Evolutionary conservation across 345 rosid genomes (phyloP).

Genomic region (Eutrema yunnanense): DNA sequence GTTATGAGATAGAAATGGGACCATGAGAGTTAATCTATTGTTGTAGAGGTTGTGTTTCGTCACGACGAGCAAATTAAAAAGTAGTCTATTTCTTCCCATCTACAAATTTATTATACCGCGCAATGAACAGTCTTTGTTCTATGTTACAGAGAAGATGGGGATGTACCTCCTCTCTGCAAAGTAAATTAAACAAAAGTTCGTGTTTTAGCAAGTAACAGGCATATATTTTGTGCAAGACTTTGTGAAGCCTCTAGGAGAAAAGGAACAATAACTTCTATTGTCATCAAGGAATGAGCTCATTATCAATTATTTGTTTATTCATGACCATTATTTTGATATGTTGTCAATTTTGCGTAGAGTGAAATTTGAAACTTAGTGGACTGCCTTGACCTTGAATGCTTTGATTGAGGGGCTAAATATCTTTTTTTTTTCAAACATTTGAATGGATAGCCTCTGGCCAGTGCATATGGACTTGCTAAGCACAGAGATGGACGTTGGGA

Average conservation of each 20-base stretch:
- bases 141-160: conserved; percentile 7
- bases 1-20: neutral
- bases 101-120: neutral
- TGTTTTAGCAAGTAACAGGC: neutral
- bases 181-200: neutral
- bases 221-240: neutral
- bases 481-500: conserved; percentile 99
- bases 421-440: neutral
- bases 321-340: neutral
- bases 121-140: neutral
- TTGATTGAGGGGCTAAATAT: neutral
- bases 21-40: neutral
- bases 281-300: neutral
- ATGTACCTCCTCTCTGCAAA: neutral
- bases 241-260: neutral
- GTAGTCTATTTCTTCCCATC: neutral
- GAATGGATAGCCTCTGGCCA: conserved; percentile 67
- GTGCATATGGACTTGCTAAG: conserved; percentile 97
- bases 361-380: conserved; percentile 8
- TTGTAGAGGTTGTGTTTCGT: conserved; percentile 1
- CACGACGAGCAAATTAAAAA: neutral
- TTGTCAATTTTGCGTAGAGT: neutral
- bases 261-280: neutral
- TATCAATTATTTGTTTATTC: neutral
- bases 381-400: conserved; percentile 12